Percentiles rank a stretch among this genome's conserved stretches.
Evolutionary conservation across 2,329 filamentous ascomycete genomes (phyloP).

Genomic region (Apiospora phragmitis): DNA sequence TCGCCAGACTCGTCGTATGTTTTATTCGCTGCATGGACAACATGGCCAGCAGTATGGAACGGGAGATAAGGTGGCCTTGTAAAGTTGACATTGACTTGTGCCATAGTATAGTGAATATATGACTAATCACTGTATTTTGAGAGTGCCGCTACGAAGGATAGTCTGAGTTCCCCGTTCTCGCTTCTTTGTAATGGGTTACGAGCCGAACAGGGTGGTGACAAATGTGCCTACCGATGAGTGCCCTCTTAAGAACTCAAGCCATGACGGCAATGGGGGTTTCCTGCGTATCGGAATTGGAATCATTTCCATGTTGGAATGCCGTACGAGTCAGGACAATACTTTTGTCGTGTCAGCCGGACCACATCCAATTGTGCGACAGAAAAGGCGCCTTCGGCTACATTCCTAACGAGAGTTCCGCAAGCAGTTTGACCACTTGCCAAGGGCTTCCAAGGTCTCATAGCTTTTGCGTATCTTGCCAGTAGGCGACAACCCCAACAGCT

Average conservation of each 20-base stretch:
- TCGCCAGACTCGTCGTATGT: not conserved
- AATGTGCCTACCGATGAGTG: not conserved
- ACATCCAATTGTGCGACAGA: not conserved
- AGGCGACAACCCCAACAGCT: too few relatives aligned
- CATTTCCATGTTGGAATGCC: not conserved
- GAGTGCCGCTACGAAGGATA: not conserved
- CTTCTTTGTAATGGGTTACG: not conserved
- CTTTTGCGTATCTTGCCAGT: not conserved
- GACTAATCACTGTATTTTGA: not conserved
- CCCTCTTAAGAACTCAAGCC: not conserved
- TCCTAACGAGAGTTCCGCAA: not conserved
- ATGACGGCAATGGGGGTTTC: not conserved
- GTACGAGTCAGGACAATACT: not conserved
- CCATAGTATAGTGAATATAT: not conserved
- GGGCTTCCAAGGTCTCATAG: not conserved
- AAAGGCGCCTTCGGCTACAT: not conserved
- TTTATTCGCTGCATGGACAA: not conserved
- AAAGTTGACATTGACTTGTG: not conserved
- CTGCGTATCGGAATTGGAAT: not conserved
- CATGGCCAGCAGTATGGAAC: not conserved
- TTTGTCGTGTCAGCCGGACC: not conserved
- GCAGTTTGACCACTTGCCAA: not conserved
- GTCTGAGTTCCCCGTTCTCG: not conserved
- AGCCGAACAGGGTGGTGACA: not conserved
- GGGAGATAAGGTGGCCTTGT: not conserved